Percentiles rank a stretch among this genome's conserved stretches.
These are phyloP conservation scores for Brassica cretica DNA, from an alignment of 345 rosid genomes.

Conservation along the genomic window DNA sequence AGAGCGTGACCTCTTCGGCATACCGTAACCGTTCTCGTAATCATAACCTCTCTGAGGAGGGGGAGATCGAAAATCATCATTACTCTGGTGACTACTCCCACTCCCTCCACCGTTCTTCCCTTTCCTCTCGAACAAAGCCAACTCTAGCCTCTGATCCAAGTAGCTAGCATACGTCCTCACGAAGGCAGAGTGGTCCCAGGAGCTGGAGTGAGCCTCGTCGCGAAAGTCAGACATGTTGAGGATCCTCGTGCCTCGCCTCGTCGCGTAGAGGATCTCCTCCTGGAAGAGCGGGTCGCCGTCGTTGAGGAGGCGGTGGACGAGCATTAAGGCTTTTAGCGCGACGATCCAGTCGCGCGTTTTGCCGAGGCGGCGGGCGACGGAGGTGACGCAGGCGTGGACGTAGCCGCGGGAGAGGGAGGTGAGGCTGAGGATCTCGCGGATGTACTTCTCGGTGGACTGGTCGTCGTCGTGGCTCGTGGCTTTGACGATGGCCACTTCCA, in stretches of 20 bases:
- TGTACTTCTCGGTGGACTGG: constrained; percentile 74
- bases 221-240: constrained; percentile 82
- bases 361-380: constrained; percentile 70
- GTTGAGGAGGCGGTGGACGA: constrained; percentile 65
- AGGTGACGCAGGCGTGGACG: constrained; percentile 66
- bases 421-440: constrained; percentile 74
- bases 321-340: constrained; percentile 75
- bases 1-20: constrained; percentile 62
- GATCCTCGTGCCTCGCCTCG: constrained; percentile 75
- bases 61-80: constrained; percentile 58
- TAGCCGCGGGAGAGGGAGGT: constrained; percentile 82
- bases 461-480: constrained; percentile 97
- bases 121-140: constrained; percentile 52
- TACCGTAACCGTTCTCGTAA: constrained; percentile 51
- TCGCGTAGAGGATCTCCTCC: constrained; percentile 75
- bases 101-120: constrained; percentile 35
- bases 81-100: constrained; percentile 43
- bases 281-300: constrained; percentile 72
- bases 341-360: constrained; percentile 94
- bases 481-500: constrained; percentile 89
- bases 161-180: constrained; percentile 71
- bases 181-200: constrained; percentile 86
- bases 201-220: constrained; percentile 75
- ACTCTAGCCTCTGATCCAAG: constrained; percentile 79
- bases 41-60: constrained; percentile 60